phyloP scores from a whole-genome alignment of 1,139 yeast genomes.

The Kodamaea plutei region DNA sequence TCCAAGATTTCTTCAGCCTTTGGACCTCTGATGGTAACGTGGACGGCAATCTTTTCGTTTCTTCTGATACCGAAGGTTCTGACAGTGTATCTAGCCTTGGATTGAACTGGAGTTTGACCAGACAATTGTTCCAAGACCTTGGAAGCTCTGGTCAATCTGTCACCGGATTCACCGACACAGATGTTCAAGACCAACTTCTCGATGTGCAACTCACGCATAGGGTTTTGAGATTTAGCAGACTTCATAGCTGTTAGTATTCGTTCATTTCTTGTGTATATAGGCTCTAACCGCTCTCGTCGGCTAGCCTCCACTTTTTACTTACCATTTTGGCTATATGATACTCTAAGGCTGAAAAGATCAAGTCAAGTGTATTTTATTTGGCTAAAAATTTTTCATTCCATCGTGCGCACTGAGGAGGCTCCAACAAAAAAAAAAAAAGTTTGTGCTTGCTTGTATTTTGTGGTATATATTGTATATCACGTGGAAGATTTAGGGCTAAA shows the following conservation, averaged over 20 bases:
- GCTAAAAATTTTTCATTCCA: constrained; percentile 9
- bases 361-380: constrained; percentile 2
- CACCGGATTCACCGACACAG: constrained; percentile 99
- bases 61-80: constrained; percentile 99
- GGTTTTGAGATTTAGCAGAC: constrained; percentile 41
- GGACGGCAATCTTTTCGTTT: constrained; percentile 99
- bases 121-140: constrained; percentile 99
- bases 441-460: constrained; percentile 4
- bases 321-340: constrained; percentile 17
- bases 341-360: constrained; percentile 7
- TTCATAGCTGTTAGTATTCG: constrained; percentile 4
- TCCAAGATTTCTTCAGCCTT: constrained; percentile 99
- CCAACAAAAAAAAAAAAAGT: constrained; percentile 1
- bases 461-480: constrained; percentile 9
- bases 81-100: constrained; percentile 99
- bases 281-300: neutral
- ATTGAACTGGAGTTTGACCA: constrained; percentile 99
- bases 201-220: constrained; percentile 98
- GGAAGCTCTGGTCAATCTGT: constrained; percentile 99
- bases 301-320: constrained; percentile 8
- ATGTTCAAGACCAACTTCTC: constrained; percentile 99
- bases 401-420: constrained; percentile 1
- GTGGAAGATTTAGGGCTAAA: constrained; percentile 13
- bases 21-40: constrained; percentile 99
- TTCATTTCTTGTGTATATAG: neutral